A percentile compares a stretch with the other conserved stretches of the same genome.
These are phyloP conservation scores for Myrmaecium sp. DNA, from an alignment of 2,329 filamentous ascomycete genomes.

Conservation along the genomic window DNA sequence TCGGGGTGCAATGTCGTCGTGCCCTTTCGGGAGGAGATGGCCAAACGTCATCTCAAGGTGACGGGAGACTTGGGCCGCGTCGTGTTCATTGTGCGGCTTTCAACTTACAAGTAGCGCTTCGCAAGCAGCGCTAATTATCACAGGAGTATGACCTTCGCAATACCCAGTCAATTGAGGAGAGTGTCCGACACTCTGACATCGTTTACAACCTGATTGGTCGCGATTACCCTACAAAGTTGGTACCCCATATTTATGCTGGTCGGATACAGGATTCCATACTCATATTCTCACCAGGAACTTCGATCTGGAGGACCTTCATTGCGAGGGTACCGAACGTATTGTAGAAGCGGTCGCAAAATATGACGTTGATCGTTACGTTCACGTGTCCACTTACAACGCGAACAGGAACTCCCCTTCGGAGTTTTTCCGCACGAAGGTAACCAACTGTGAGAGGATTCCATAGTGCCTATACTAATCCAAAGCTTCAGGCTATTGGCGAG, in stretches of 20 bases:
- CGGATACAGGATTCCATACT: not conserved
- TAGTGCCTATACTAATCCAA: not conserved
- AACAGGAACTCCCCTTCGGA: conserved; percentile 63
- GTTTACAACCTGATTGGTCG: conserved; percentile 94
- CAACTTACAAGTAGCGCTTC: not conserved
- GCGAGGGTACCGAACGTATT: conserved; percentile 84
- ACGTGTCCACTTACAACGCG: conserved; percentile 91
- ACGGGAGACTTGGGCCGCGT: conserved; percentile 87
- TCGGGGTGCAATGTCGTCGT: conserved; percentile 89
- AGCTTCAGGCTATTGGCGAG: conserved; percentile 66
- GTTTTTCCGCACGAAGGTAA: conserved; percentile 79
- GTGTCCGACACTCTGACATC: conserved; percentile 88
- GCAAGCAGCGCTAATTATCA: conserved; percentile 6
- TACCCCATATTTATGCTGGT: too few species aligned
- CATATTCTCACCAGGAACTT: conserved; percentile 62
- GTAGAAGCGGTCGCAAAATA: conserved; percentile 92
- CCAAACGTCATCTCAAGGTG: conserved; percentile 90
- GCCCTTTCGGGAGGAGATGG: conserved; percentile 93
- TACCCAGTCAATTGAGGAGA: conserved; percentile 89
- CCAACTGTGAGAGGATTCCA: not conserved
- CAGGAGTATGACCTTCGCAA: conserved; percentile 92
- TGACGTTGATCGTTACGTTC: conserved; percentile 90
- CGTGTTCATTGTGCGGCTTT: conserved; percentile 53
- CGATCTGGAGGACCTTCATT: conserved; percentile 75
- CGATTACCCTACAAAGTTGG: conserved; percentile 88